Base-by-base conservation (phyloP, 768 basidiomycete species). In the Gautieria morchelliformis region DNA sequence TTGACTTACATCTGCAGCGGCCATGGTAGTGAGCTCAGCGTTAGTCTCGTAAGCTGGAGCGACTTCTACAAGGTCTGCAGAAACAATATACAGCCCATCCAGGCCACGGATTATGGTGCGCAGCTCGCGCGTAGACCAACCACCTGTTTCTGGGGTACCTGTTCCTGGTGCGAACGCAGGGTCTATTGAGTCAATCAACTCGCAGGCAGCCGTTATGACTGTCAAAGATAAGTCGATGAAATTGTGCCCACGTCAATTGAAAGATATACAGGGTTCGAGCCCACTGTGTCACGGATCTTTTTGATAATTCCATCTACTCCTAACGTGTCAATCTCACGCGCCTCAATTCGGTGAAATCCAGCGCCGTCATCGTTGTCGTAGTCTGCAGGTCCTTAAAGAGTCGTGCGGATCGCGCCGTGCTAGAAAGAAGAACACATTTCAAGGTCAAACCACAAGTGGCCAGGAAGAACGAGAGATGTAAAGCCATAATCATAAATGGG, bases 321-420 rank as follows among this genome's bases (percentile, higher is more conserved):
- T n/a, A n/a, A n/a, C n/a, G n/a, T n/a, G n/a, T n/a, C n/a, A n/a
- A n/a, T n/a, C n/a, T n/a, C n/a, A n/a, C n/a, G n/a, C n/a, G n/a
- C n/a, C n/a, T n/a, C n/a, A n/a, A n/a, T n/a, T n/a, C n/a, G n/a
- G n/a, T n/a, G n/a, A n/a, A n/a, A n/a, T n/a, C n/a, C 91, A 12
- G 84, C 81, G 1, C 73, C 77, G 60, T 87, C 82, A 66, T 93
- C 89, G 64, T 91, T 87, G 1, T 70, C 76, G 63, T 90, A 85
- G 70, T 93, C 90, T 53, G 79, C 79, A 3, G 81, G 81, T 8
- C 87, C 85, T 54, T 87, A 85, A 33, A 93, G 75, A 1, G 88
- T 88, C 15, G 90, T 92, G 45, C 89, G 77, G 62, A 94, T 90
- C 46, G 91, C 92, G 47, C 88, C 91, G 71, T 93, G 80, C 88